These are phyloP conservation scores for Copromyces sp. DNA, from an alignment of 495 filamentous ascomycete species.

Conservation along the genomic window DNA sequence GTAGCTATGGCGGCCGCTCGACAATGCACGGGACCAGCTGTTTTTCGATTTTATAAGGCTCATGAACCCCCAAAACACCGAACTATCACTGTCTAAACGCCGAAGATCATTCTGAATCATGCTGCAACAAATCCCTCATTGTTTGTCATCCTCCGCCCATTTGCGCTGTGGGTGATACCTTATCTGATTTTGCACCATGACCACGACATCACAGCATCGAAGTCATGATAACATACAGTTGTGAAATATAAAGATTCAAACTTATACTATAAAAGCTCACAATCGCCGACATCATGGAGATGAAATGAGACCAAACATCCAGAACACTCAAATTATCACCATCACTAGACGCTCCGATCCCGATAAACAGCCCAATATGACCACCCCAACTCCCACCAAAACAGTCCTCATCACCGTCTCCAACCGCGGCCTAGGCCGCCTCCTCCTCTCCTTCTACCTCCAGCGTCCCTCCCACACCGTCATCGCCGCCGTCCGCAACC, in stretches of 20 bases:
- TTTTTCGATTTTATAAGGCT: background rate
- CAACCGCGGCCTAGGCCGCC: slow-evolving; percentile 23
- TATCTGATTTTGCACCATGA: background rate
- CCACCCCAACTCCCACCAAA: background rate
- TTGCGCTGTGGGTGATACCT: background rate
- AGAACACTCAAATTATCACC: background rate
- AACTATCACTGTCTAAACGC: background rate
- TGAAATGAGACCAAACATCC: background rate
- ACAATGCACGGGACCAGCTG: background rate
- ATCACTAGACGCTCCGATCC: too few relatives aligned
- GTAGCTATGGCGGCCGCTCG: background rate
- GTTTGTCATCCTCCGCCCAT: background rate
- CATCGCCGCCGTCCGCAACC: slow-evolving; percentile 27
- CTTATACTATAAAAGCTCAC: background rate
- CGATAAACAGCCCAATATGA: background rate
- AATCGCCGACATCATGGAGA: background rate
- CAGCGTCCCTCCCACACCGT: slow-evolving; percentile 21
- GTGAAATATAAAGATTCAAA: too few relatives aligned
- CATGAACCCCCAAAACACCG: background rate
- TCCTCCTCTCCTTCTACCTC: slow-evolving; percentile 18
- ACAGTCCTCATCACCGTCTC: slow-evolving; percentile 24
- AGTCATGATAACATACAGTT: background rate
- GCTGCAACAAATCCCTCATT: background rate
- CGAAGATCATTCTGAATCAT: background rate
- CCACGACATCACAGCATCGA: background rate